Percentiles rank a stretch among this genome's conserved stretches.
phyloP scores from a whole-genome alignment of 257 asterid species.

The Salvia rosmarinus region DNA sequence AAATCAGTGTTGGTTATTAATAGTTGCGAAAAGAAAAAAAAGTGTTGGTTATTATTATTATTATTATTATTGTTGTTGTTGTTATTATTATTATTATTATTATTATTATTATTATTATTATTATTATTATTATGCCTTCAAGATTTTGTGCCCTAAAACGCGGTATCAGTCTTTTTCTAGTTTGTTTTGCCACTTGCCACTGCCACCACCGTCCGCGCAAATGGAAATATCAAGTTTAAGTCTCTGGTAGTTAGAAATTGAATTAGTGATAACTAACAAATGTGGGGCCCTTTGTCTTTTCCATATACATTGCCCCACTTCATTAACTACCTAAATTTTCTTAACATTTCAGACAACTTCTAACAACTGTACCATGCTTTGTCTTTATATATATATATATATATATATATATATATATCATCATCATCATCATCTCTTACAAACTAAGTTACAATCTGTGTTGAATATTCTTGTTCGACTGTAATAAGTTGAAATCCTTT shows the following conservation, averaged over 20 bases:
- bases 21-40: no score
- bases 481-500: background rate
- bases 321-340: background rate
- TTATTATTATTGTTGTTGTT: no score
- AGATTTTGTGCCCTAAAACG: background rate
- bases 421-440: background rate
- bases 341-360: background rate
- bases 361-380: background rate
- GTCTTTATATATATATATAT: no score
- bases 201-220: background rate
- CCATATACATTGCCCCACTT: background rate
- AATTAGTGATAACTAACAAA: slow-evolving; percentile 12
- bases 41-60: no score
- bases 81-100: no score
- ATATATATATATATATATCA: background rate
- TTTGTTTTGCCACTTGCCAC: background rate
- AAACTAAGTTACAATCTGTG: background rate
- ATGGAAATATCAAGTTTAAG: background rate
- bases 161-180: background rate
- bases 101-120: no score
- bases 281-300: slow-evolving; percentile 11
- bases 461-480: background rate
- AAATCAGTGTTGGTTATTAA: no score
- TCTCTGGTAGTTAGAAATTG: slow-evolving; percentile 6
- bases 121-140: no score